Evolutionary conservation across 805 yeast species (phyloP).

Genomic region (Myxozyma neglecta): DNA sequence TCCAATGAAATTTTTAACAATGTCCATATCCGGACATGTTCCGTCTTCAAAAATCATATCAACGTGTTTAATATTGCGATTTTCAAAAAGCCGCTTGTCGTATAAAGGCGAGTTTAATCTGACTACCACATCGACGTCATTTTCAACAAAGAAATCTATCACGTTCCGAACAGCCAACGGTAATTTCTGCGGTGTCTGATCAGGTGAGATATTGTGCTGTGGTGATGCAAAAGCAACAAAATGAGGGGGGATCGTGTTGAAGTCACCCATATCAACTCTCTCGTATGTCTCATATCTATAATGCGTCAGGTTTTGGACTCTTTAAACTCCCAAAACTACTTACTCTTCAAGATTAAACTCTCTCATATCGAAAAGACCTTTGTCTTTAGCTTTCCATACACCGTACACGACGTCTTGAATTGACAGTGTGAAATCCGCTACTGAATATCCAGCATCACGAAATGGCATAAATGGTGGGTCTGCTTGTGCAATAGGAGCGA

Average conservation of each 20-base stretch:
- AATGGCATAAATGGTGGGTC: conserved; percentile 93
- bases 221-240: conserved; percentile 98
- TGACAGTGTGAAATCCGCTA: conserved; percentile 89
- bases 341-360: conserved; percentile 88
- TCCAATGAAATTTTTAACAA: conserved; percentile 88
- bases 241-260: conserved; percentile 86
- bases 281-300: conserved; percentile 69
- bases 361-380: conserved; percentile 82
- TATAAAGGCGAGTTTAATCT: conserved; percentile 89
- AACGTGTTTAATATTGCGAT: conserved; percentile 79
- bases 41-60: conserved; percentile 99
- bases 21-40: conserved; percentile 93
- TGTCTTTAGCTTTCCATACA: conserved; percentile 95
- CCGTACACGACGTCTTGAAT: conserved; percentile 96
- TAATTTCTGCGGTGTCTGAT: conserved; percentile 34
- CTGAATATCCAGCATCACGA: conserved; percentile 96
- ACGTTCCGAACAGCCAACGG: conserved; percentile 63
- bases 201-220: conserved; percentile 44
- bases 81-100: conserved; percentile 79
- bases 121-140: conserved; percentile 83
- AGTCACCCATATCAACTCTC: conserved; percentile 95
- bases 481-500: conserved; percentile 89
- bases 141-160: conserved; percentile 66
- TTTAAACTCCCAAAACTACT: conserved; percentile 8
- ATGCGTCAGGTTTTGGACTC: neutral